Evolutionary conservation across 164 flowering plant genomes (phyloP).

Genomic region (Macadamia integrifolia): DNA sequence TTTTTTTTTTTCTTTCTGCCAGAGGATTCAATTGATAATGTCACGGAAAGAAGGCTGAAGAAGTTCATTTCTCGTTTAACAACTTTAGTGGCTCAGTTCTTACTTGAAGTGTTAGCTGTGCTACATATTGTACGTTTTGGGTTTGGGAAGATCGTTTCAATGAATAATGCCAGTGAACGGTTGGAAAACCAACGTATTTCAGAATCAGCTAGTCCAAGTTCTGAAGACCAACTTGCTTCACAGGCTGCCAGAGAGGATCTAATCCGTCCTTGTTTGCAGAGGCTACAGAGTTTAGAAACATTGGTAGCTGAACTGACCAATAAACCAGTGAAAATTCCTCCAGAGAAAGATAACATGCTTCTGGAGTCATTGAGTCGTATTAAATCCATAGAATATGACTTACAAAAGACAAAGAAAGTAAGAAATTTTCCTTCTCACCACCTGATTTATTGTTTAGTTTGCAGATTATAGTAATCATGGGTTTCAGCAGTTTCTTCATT

Average conservation of each 20-base stretch:
- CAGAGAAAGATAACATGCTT: slow-evolving; percentile 74
- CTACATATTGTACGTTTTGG: slow-evolving; percentile 32
- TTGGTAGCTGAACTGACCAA: slow-evolving; percentile 50
- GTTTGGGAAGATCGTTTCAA: slow-evolving; percentile 29
- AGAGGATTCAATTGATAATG: slow-evolving; percentile 22
- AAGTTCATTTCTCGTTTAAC: slow-evolving; percentile 16
- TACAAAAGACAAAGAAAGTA: slow-evolving; percentile 82
- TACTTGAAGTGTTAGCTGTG: slow-evolving; percentile 39
- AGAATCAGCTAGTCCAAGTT: slow-evolving; percentile 16
- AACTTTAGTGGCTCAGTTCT: slow-evolving; percentile 23
- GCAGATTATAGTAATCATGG: neutral
- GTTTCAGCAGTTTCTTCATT: neutral
- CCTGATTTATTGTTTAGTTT: neutral
- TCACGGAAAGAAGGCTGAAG: neutral
- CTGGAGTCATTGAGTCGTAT: slow-evolving; percentile 79
- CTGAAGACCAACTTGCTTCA: slow-evolving; percentile 18
- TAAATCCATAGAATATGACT: slow-evolving; percentile 72
- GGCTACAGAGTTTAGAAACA: slow-evolving; percentile 65
- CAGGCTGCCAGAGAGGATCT: slow-evolving; percentile 22
- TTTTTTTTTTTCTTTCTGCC: slow-evolving; percentile 11
- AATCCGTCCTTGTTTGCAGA: slow-evolving; percentile 53
- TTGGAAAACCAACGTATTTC: slow-evolving; percentile 13
- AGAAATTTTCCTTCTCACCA: slow-evolving; percentile 3
- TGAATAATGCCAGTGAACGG: slow-evolving; percentile 17
- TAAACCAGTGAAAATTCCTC: slow-evolving; percentile 71